Evolutionary conservation across 306 rosid species (phyloP).

Genomic region (Prinsepia uniflora): DNA sequence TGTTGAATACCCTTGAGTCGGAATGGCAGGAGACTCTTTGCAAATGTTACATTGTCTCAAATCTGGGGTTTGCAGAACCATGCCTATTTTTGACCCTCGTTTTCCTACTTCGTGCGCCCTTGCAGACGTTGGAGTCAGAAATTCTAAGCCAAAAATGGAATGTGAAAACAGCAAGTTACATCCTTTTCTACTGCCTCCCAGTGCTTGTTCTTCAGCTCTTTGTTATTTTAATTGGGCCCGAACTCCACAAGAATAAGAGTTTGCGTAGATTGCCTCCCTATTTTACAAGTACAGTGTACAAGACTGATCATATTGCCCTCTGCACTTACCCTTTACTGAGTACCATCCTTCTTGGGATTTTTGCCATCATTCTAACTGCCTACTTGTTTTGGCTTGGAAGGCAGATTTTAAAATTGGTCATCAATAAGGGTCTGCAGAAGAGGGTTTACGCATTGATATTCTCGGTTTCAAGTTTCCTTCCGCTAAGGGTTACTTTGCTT

Average conservation of each 20-base stretch:
- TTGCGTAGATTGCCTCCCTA: conserved; percentile 48
- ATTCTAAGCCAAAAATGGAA: conserved; percentile 78
- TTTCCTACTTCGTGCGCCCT: conserved; percentile 89
- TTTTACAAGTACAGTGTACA: conserved; percentile 50
- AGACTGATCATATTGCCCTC: conserved; percentile 44
- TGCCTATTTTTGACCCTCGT: conserved; percentile 90
- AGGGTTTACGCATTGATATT: conserved; percentile 83
- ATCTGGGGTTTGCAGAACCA: conserved; percentile 97
- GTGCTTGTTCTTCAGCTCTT: conserved; percentile 75
- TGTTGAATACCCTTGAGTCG: conserved; percentile 40
- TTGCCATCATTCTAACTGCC: conserved; percentile 67
- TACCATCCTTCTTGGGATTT: conserved; percentile 74
- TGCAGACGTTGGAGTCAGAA: conserved; percentile 72
- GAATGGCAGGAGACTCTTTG: conserved; percentile 85
- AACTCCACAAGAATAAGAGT: conserved; percentile 38
- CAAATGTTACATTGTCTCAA: conserved; percentile 92
- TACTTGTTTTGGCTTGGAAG: conserved; percentile 97
- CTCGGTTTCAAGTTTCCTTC: conserved; percentile 86
- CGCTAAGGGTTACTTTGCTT: conserved; percentile 86
- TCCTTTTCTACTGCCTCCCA: conserved; percentile 82
- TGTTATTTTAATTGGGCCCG: conserved; percentile 69
- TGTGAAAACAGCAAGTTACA: conserved; percentile 60
- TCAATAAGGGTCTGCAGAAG: conserved; percentile 92
- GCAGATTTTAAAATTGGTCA: conserved; percentile 88
- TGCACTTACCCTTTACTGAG: conserved; percentile 96